These are phyloP conservation scores for Trypanosomatidae sp. DNA, from an alignment of 208 protist species.

Conservation along the genomic window DNA sequence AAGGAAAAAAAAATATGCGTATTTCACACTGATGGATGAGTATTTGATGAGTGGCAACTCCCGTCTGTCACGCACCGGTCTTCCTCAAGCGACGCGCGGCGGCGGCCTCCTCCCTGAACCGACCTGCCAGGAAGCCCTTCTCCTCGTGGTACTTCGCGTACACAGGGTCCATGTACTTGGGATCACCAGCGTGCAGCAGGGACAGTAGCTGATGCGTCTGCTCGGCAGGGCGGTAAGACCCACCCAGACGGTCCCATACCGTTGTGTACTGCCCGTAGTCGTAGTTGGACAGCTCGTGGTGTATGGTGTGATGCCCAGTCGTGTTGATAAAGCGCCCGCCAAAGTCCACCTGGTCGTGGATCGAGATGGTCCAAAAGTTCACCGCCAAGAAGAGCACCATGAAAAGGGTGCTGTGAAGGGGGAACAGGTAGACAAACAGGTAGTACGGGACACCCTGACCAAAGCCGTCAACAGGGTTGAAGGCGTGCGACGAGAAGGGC, in stretches of 20 bases:
- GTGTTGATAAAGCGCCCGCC: conserved; percentile 76
- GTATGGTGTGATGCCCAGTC: conserved; percentile 92
- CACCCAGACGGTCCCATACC: conserved; percentile 91
- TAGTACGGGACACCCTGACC: conserved; percentile 94
- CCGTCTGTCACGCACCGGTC: background rate
- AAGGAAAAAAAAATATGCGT: background rate
- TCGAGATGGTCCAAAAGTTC: conserved; percentile 95
- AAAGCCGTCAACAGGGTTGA: conserved; percentile 93
- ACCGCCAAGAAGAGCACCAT: conserved; percentile 88
- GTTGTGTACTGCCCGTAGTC: conserved; percentile 96
- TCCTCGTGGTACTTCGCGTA: conserved; percentile 51
- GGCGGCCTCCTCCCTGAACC: conserved; percentile 47
- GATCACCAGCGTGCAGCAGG: conserved; percentile 21
- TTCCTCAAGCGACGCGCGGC: conserved; percentile 16
- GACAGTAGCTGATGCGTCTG: conserved; percentile 65
- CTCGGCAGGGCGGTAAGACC: conserved; percentile 77
- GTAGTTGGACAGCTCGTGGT: conserved; percentile 93
- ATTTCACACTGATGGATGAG: background rate
- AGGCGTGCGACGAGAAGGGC: conserved; percentile 92
- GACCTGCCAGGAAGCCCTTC: conserved; percentile 50
- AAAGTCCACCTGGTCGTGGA: conserved; percentile 93
- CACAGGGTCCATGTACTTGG: conserved; percentile 44
- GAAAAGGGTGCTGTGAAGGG: conserved; percentile 88
- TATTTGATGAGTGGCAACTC: background rate
- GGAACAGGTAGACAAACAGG: conserved; percentile 89